These are phyloP conservation scores for Lachancea mirantina DNA, from an alignment of 805 yeast genomes.

Conservation along the genomic window DNA sequence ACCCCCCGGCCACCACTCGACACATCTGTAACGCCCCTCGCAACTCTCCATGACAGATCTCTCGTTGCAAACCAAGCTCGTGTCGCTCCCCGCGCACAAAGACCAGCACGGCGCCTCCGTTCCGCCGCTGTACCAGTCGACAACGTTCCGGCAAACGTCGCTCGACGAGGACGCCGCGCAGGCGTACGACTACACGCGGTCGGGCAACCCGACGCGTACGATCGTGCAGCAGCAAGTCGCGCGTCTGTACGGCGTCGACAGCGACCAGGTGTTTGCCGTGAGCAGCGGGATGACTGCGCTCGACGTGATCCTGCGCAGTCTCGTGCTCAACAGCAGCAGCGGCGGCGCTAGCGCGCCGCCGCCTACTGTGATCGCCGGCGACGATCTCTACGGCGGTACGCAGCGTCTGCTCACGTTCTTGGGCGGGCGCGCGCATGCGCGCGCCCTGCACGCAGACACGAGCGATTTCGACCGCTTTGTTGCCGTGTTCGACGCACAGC, in stretches of 20 bases:
- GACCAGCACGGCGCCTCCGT: conserved; percentile 77
- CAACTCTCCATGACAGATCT: conserved; percentile 1
- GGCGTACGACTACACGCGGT: conserved; percentile 78
- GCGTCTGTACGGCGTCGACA: conserved; percentile 56
- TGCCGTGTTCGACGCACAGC: conserved; percentile 46
- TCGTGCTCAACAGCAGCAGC: conserved; percentile 27
- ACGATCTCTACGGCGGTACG: conserved; percentile 91
- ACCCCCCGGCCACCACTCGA: too few relatives aligned
- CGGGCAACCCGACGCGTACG: conserved; percentile 91
- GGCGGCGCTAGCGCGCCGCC: conserved; percentile 20
- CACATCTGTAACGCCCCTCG: too few relatives aligned
- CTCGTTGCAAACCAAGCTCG: conserved; percentile 10
- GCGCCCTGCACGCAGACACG: conserved; percentile 74
- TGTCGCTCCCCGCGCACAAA: conserved; percentile 25
- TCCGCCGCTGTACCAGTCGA: conserved; percentile 86
- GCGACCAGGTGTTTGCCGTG: conserved; percentile 72
- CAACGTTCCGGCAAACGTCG: conserved; percentile 75
- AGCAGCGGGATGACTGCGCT: conserved; percentile 90
- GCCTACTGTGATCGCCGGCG: conserved; percentile 89
- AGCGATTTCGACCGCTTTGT: conserved; percentile 58
- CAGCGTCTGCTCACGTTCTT: conserved; percentile 75
- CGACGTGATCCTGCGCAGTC: conserved; percentile 71
- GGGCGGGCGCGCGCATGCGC: conserved; percentile 53
- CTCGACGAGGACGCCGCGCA: conserved; percentile 52
- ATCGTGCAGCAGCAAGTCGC: conserved; percentile 71